Percentiles rank a stretch among this genome's conserved stretches.
phyloP scores from a whole-genome alignment of 2,329 filamentous ascomycete species.

The Apiospora koreana region DNA sequence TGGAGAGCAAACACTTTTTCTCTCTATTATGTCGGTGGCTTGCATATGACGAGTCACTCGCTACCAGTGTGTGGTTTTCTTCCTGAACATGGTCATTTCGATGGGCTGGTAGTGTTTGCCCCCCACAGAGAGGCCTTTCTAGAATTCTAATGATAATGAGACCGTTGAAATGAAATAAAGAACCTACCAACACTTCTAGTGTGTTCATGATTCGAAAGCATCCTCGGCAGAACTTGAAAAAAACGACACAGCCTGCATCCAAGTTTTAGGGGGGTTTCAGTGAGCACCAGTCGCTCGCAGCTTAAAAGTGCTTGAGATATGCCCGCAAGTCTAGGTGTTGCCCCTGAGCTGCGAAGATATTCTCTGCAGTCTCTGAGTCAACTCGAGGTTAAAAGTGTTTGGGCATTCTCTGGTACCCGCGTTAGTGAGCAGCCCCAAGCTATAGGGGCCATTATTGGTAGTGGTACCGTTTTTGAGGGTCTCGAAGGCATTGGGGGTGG shows the following conservation, averaged over 20 bases:
- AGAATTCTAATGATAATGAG: slow-evolving; percentile 3
- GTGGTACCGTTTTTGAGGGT: no score
- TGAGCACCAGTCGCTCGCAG: no score
- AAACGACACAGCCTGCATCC: background rate
- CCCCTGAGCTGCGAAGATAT: no score
- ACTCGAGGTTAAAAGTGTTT: no score
- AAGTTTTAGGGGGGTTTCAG: background rate
- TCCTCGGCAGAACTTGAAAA: background rate
- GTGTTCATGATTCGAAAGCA: background rate
- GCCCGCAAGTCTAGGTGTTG: no score
- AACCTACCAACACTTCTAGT: background rate
- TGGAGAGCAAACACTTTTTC: background rate
- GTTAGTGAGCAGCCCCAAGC: no score
- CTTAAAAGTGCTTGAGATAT: no score
- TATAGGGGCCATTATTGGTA: no score
- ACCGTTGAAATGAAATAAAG: background rate
- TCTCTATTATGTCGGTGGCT: background rate
- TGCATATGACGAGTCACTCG: background rate
- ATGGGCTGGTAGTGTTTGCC: background rate
- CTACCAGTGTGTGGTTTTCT: background rate
- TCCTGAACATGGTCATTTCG: background rate
- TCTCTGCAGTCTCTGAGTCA: no score
- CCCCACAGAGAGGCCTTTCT: background rate
- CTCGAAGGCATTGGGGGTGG: no score
- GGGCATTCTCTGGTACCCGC: no score